phyloP scores from a whole-genome alignment of 192 early-diverging fungal species.

The Backusella australiensis region DNA sequence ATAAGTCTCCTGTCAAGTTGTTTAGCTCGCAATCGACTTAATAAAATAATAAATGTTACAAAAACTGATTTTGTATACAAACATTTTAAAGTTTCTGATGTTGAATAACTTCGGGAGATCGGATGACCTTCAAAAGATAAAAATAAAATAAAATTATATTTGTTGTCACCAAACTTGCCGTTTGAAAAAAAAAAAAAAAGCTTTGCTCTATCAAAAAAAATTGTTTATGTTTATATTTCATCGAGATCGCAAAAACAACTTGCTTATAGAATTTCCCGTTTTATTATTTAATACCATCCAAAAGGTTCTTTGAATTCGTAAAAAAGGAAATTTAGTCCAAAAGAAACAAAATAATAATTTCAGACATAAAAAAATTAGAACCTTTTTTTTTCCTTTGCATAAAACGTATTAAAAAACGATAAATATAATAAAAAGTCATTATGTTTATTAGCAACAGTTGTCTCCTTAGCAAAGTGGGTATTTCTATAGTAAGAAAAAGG shows the following conservation, averaged over 20 bases:
- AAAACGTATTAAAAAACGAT: neutral
- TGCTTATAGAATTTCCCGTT: neutral
- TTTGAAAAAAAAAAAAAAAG: neutral
- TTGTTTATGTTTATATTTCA: neutral
- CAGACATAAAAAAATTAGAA: too few relatives aligned
- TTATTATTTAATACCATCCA: neutral
- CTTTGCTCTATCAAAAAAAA: neutral
- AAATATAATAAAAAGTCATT: neutral
- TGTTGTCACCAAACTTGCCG: neutral
- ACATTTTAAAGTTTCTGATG: neutral
- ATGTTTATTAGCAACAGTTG: too few relatives aligned
- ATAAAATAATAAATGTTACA: neutral
- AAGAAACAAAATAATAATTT: neutral
- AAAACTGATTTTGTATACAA: neutral
- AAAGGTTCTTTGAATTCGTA: neutral
- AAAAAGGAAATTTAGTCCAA: neutral
- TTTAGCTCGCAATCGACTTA: too few relatives aligned
- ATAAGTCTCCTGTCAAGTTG: too few relatives aligned
- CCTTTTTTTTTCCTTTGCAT: neutral
- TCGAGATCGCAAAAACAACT: neutral
- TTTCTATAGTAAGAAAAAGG: neutral
- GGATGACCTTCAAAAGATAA: neutral
- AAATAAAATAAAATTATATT: neutral
- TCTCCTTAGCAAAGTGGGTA: neutral
- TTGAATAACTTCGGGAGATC: neutral